Evolutionary conservation across 2,329 filamentous ascomycete genomes (phyloP).

Genomic region (Tetracladium maxilliforme): DNA sequence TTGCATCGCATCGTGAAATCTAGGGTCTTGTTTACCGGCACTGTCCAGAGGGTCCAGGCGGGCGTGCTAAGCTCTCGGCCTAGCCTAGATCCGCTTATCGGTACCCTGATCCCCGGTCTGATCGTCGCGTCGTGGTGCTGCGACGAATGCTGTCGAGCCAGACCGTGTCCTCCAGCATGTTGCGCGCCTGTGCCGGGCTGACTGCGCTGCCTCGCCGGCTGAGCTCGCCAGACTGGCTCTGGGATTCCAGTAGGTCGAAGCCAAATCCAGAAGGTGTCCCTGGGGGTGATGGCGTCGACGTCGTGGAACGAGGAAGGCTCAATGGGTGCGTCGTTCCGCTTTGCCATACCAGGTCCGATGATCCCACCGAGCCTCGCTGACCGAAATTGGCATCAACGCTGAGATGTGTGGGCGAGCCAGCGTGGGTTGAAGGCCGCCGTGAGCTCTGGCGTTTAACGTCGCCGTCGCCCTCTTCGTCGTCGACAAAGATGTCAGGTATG

Average conservation of each 20-base stretch:
- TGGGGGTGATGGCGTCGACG: conserved; percentile 19
- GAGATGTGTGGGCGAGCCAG: conserved; percentile 5
- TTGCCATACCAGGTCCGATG: too few relatives aligned
- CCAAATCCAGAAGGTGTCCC: conserved; percentile 16
- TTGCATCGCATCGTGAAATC: too few relatives aligned
- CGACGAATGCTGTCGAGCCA: conserved; percentile 89
- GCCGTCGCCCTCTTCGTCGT: conserved; percentile 55
- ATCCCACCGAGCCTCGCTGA: too few relatives aligned
- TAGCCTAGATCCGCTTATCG: neutral
- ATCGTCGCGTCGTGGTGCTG: conserved; percentile 59
- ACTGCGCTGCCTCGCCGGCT: conserved; percentile 54
- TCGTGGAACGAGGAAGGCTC: too few relatives aligned
- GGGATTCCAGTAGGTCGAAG: conserved; percentile 9
- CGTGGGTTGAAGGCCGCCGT: too few relatives aligned
- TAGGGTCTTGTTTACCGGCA: too few relatives aligned
- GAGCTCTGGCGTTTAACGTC: conserved; percentile 16
- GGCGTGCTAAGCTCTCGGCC: too few relatives aligned
- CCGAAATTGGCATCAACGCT: too few relatives aligned
- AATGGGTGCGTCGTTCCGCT: too few relatives aligned
- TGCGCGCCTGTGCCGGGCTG: conserved; percentile 63
- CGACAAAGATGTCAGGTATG: conserved; percentile 81
- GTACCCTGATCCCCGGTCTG: conserved; percentile 5
- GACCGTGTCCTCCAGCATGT: conserved; percentile 75
- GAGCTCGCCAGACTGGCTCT: conserved; percentile 8
- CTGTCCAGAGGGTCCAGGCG: too few relatives aligned